Evolutionary conservation across 2,329 filamentous ascomycete species (phyloP).

Genomic region (Aspergillus proliferans): DNA sequence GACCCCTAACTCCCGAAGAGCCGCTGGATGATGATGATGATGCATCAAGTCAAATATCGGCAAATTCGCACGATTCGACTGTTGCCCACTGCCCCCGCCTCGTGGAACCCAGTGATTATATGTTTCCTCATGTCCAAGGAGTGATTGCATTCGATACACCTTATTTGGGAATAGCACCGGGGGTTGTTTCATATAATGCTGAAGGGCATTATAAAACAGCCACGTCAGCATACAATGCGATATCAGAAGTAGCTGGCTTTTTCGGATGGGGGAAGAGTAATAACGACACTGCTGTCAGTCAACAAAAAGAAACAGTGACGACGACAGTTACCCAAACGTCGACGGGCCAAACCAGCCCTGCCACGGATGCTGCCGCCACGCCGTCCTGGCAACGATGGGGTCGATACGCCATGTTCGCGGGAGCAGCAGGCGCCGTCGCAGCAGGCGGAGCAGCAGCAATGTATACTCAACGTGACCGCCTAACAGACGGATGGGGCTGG

Average conservation of each 20-base stretch:
- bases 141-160: conserved; percentile 93
- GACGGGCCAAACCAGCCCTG: conserved; percentile 26
- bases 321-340: conserved; percentile 24
- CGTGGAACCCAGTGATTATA: conserved; percentile 47
- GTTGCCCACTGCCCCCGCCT: conserved; percentile 11
- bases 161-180: conserved; percentile 53
- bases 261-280: conserved; percentile 58
- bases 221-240: conserved; percentile 62
- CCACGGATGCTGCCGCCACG: conserved; percentile 41
- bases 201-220: conserved; percentile 79
- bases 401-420: conserved; percentile 77
- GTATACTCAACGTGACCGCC: conserved; percentile 76
- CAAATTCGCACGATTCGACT: conserved; percentile 1
- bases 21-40: conserved; percentile 22
- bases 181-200: conserved; percentile 53
- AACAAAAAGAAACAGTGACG: conserved; percentile 7
- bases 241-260: conserved; percentile 55
- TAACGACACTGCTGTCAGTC: conserved; percentile 1
- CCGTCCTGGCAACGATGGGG: conserved; percentile 72
- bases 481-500: conserved; percentile 72
- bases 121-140: conserved; percentile 91
- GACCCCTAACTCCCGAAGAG: conserved; percentile 39
- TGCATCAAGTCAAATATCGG: conserved; percentile 6
- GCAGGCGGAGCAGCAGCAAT: conserved; percentile 77
- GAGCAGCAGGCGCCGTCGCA: conserved; percentile 71